A percentile compares a stretch with the other conserved stretches of the same genome.
Evolutionary conservation across 768 basidiomycete genomes (phyloP).

Genomic region (Lentinula edodes): DNA sequence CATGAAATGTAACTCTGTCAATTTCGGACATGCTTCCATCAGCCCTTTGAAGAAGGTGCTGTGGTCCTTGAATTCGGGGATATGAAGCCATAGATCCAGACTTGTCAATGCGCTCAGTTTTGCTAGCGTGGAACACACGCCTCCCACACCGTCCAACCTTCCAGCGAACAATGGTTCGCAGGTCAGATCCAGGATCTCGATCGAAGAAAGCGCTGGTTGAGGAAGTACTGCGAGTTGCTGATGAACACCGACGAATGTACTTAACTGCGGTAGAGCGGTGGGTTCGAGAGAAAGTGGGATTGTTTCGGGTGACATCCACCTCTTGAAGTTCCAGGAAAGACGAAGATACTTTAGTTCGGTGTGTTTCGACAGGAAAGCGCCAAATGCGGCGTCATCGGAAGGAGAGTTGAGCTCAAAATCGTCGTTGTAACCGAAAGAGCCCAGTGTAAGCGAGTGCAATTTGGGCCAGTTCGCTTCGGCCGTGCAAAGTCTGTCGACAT

Average conservation of each 20-base stretch:
- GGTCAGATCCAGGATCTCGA: constrained; percentile 41
- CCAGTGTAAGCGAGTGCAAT: constrained; percentile 39
- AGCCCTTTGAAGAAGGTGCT: constrained; percentile 12
- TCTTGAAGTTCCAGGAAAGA: constrained; percentile 45
- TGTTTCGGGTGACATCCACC: constrained; percentile 40
- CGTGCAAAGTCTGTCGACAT: constrained; percentile 28
- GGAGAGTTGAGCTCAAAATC: constrained; percentile 34
- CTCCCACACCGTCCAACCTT: constrained; percentile 25
- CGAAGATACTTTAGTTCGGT: constrained; percentile 34
- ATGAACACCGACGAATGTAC: constrained; percentile 41
- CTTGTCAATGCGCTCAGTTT: constrained; percentile 31
- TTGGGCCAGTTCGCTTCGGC: constrained; percentile 25
- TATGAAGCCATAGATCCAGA: constrained; percentile 44
- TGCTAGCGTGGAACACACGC: constrained; percentile 28
- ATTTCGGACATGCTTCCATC: constrained; percentile 27
- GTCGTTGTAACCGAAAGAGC: constrained; percentile 43
- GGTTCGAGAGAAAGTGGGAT: constrained; percentile 27
- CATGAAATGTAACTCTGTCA: constrained; percentile 48
- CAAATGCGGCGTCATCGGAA: constrained; percentile 21
- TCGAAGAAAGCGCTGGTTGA: constrained; percentile 17
- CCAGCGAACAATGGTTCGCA: constrained; percentile 42
- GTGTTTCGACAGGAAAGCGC: constrained; percentile 33
- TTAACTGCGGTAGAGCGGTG: constrained; percentile 27
- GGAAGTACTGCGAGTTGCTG: constrained; percentile 40
- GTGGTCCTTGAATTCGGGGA: constrained; percentile 3